phyloP scores from a whole-genome alignment of 768 basidiomycete genomes.

The Asterophora parasitica region DNA sequence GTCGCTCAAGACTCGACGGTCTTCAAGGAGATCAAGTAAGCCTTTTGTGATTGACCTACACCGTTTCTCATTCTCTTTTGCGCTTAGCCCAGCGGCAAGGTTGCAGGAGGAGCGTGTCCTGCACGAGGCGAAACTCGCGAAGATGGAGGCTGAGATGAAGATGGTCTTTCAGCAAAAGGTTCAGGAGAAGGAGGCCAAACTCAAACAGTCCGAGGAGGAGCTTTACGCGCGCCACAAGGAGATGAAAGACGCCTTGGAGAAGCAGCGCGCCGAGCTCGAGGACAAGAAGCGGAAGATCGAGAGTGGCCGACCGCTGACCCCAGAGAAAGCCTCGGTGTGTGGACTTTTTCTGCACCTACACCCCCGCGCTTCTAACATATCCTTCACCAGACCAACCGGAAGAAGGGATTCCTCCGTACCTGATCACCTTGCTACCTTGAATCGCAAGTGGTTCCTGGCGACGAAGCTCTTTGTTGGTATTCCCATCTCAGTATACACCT shows the following conservation, averaged over 20 bases:
- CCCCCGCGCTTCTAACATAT: constrained; percentile 13
- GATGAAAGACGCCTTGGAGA: constrained; percentile 99
- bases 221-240: constrained; percentile 97
- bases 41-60: constrained; percentile 13
- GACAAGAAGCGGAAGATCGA: constrained; percentile 98
- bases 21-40: constrained; percentile 99
- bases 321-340: constrained; percentile 85
- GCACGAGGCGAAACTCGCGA: constrained; percentile 95
- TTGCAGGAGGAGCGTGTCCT: constrained; percentile 93
- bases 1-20: constrained; percentile 96
- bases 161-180: constrained; percentile 99
- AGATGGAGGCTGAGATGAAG: constrained; percentile 99
- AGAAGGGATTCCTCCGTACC: constrained; percentile 74
- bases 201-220: constrained; percentile 99
- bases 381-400: constrained; percentile 47
- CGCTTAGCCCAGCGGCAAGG: constrained; percentile 83
- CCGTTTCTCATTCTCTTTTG: constrained; percentile 13
- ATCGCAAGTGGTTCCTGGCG: constrained; percentile 25
- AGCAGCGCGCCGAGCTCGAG: constrained; percentile 91
- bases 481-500: constrained; percentile 19
- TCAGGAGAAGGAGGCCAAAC: constrained; percentile 97
- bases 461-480: constrained; percentile 24
- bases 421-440: constrained; percentile 29
- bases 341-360: constrained; percentile 8
- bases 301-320: constrained; percentile 90